Conservation (phyloP, 2,329 filamentous ascomycete genomes). For the Colletotrichum lini region DNA sequence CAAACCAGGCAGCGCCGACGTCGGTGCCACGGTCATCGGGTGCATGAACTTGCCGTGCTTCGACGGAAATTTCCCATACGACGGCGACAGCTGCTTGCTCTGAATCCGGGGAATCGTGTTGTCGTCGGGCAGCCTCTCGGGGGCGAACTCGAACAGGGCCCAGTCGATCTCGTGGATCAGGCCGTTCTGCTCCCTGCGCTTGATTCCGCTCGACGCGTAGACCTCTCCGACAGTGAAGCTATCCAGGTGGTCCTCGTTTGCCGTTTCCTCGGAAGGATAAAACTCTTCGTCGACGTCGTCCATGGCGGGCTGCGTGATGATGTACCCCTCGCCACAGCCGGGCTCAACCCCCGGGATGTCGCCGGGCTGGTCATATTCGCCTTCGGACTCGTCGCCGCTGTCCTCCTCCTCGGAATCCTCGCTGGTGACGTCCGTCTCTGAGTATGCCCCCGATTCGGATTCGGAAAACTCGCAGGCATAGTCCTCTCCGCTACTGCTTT, state of each 20-base stretch:
- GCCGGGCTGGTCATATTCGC: constrained; percentile 72
- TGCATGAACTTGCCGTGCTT: constrained; percentile 58
- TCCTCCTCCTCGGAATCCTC: constrained; percentile 62
- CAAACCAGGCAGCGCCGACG: constrained; percentile 76
- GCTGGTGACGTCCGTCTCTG: constrained; percentile 67
- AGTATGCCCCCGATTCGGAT: constrained; percentile 69
- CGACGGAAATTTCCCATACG: constrained; percentile 29
- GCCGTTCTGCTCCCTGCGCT: constrained; percentile 79
- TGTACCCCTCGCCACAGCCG: constrained; percentile 81
- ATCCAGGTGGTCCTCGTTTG: constrained; percentile 86
- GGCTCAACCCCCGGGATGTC: constrained; percentile 85
- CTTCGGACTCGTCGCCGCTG: constrained; percentile 68
- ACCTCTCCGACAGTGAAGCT: constrained; percentile 86
- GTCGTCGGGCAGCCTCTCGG: constrained; percentile 77
- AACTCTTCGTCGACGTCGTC: constrained; percentile 89
- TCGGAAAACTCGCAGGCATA: constrained; percentile 75
- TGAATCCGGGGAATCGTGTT: constrained; percentile 74
- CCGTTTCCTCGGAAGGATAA: constrained; percentile 78
- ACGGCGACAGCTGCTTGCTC: constrained; percentile 29
- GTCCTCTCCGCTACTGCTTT: constrained; percentile 66
- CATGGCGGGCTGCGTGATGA: constrained; percentile 91
- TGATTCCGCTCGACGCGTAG: constrained; percentile 91
- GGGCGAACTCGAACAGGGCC: constrained; percentile 87
- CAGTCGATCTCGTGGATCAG: constrained; percentile 94
- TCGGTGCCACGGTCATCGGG: constrained; percentile 72